A percentile compares a stretch with the other conserved stretches of the same genome.
These are phyloP conservation scores for Pyronema domesticum DNA, from an alignment of 495 filamentous ascomycete genomes.

Conservation along the genomic window DNA sequence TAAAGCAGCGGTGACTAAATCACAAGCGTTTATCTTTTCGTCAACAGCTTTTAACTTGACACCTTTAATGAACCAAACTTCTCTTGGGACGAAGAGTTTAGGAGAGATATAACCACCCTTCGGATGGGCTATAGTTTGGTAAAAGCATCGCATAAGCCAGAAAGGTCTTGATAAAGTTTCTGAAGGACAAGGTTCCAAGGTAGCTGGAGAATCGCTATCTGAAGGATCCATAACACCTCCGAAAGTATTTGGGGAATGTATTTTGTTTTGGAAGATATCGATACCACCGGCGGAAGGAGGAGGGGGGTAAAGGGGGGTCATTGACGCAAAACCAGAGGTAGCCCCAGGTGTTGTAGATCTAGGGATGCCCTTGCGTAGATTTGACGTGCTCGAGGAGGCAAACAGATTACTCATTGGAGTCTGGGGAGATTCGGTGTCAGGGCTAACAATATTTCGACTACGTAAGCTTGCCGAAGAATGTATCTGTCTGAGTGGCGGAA, in stretches of 20 bases:
- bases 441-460: conserved; percentile 41
- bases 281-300: conserved; percentile 41
- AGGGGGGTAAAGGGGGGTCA: conserved; percentile 26
- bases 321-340: conserved; percentile 27
- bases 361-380: conserved; percentile 25
- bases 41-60: conserved; percentile 81
- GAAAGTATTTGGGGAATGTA: conserved; percentile 54
- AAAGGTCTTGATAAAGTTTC: conserved; percentile 76
- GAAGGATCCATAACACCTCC: conserved; percentile 32
- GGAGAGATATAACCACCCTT: conserved; percentile 82
- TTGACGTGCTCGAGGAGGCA: conserved; percentile 31
- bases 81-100: conserved; percentile 75
- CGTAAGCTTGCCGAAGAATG: conserved; percentile 63
- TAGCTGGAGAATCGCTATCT: conserved; percentile 41
- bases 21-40: conserved; percentile 88
- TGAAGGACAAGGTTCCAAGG: conserved; percentile 80
- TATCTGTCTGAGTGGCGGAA: conserved; percentile 51
- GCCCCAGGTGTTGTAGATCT: conserved; percentile 49
- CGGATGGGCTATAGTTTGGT: conserved; percentile 80
- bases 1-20: conserved; percentile 76
- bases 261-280: conserved; percentile 69
- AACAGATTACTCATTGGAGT: conserved; percentile 58
- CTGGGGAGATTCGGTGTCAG: conserved; percentile 46
- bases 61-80: conserved; percentile 85
- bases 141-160: conserved; percentile 87